Evolutionary conservation across 257 asterid species (phyloP).

Genomic region (Penstemon eatonii): DNA sequence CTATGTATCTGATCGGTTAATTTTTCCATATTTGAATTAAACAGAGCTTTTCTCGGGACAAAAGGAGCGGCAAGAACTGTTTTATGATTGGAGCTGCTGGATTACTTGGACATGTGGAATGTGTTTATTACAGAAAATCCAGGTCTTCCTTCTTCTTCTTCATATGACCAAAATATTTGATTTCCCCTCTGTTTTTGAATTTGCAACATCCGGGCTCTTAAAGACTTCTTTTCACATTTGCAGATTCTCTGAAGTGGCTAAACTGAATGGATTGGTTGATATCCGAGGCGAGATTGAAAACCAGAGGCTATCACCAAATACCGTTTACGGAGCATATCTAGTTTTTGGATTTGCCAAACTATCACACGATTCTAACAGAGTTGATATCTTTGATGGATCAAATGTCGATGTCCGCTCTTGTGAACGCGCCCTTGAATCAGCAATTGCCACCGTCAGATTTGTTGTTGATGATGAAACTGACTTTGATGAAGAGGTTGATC

Average conservation of each 20-base stretch:
- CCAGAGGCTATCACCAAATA: slow-evolving; percentile 24
- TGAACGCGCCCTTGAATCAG: background rate
- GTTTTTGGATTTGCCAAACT: slow-evolving; percentile 23
- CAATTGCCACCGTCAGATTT: background rate
- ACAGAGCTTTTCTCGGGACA: background rate
- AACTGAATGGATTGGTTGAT: slow-evolving; percentile 32
- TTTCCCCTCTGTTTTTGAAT: too few species aligned
- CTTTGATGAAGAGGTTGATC: too few species aligned
- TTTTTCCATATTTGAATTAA: too few species aligned
- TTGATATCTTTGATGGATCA: background rate
- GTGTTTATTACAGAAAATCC: background rate
- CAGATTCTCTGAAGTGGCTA: slow-evolving; percentile 39
- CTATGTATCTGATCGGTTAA: too few species aligned
- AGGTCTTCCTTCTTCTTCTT: slow-evolving; percentile 8
- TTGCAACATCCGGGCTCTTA: too few species aligned
- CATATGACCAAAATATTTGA: background rate
- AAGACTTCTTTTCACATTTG: background rate
- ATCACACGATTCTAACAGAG: slow-evolving; percentile 19
- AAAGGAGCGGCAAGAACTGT: slow-evolving; percentile 7
- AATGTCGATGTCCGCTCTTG: background rate
- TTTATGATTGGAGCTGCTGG: slow-evolving; percentile 2
- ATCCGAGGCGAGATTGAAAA: slow-evolving; percentile 36
- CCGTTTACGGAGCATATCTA: slow-evolving; percentile 33
- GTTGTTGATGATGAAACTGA: background rate
- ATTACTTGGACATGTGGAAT: too few species aligned